Evolutionary conservation across 2,329 filamentous ascomycete species (phyloP), one percentile per base, ranked within the genome.

Genomic region (Ophiostoma piceae): DNA sequence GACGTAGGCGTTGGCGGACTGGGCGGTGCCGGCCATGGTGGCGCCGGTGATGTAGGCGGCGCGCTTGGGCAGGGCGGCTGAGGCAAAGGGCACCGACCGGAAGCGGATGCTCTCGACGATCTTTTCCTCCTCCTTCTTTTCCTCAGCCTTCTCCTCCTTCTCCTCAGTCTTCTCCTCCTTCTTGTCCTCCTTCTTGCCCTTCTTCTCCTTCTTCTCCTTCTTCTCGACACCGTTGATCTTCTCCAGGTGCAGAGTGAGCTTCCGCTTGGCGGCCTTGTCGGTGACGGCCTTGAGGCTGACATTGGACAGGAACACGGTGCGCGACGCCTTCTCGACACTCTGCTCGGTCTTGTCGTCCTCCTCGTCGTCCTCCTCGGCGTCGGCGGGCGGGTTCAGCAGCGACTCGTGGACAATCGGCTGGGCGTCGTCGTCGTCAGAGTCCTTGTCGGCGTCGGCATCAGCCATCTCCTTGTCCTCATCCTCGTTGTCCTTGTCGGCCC

Each of bases 11-110:
- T 99, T 97, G 71, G 94, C 93, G 72, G 91, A 96, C 76, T 92
- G 92, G 0, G 94, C 95, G 1, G 96, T 99, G 26, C 92, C 88
- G 72, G 92, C 89, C 90, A 97, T 94, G 71, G 98, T 83, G 32
- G 93, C 89, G 78, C 94, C 93, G 75, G 92, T 96, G 72, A 94
- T 95, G 78, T 88, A 98, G 32, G 95, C 91, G n/a, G 94, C 95
- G 73, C 94, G 92, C 81, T 97, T 97, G 67, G 95, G 95, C 70
- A 97, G 85, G 19, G 88, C 83, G 47, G 84, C 86, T 37, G 88
- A 88, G 5, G 90, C 86, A 78, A 96, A 98, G 2, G 95, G 91
- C 16, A 93, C 92, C 8, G 94, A 98, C 71, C 95, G 92, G 84
- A 98, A 99, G 29, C 95, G 92, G 72, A 99, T 84, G 1, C 94